Percentiles rank a stretch among this genome's conserved stretches.
Conservation (phyloP, 306 rosid species). For the Gillenia trifoliata region DNA sequence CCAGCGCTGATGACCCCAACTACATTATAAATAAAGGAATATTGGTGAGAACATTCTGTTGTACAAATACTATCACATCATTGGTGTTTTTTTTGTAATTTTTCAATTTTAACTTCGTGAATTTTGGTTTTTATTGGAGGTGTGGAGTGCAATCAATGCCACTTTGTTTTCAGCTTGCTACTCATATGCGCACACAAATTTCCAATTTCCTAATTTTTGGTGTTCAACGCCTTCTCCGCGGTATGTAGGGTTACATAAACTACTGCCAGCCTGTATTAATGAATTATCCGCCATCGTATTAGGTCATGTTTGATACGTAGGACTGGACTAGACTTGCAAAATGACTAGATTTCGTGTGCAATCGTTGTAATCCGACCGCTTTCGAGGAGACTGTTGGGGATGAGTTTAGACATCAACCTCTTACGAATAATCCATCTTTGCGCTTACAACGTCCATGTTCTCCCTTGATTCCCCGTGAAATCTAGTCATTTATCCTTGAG, state of each 20-base stretch:
- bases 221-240: no score
- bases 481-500: no score
- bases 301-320: background rate
- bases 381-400: no score
- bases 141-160: background rate
- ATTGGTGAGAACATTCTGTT: background rate
- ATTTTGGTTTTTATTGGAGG: background rate
- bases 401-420: no score
- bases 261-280: background rate
- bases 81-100: background rate
- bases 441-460: no score
- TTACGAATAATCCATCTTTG: no score
- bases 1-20: conserved; percentile 26
- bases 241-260: background rate
- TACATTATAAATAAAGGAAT: conserved; percentile 32
- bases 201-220: no score
- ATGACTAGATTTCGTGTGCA: no score
- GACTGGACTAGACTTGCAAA: background rate
- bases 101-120: background rate
- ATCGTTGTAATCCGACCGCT: no score
- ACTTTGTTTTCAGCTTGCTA: background rate
- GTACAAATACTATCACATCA: no score
- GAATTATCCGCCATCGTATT: background rate
- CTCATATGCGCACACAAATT: background rate
- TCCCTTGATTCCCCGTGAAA: no score